Evolutionary conservation across 305 asterid species (phyloP), one percentile per base, ranked within the genome.

Genomic region (Fraxinus nigra): DNA sequence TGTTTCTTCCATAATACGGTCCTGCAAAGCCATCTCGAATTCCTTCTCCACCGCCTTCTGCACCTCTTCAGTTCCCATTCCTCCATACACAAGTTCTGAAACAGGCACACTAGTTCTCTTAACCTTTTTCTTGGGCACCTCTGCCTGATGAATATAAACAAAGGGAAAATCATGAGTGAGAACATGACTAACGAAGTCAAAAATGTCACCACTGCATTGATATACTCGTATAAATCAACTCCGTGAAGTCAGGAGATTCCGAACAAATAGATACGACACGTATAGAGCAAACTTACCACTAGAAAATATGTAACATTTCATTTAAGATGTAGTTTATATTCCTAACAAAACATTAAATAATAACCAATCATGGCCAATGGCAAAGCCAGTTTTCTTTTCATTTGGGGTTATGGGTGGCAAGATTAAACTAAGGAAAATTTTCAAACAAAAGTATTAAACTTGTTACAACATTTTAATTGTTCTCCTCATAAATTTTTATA

Each of bases 11-110:
- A 94, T 96, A 33, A 96, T 86, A 20, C 98, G 98, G 76, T 96
- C 99, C 93, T 96, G 99, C 90, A 96, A 87, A 77, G 98, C 98
- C 99, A 96, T 94, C 90, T 96, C 98, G 61, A 87, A 96, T 83
- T 96, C 99, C 85, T 94, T 92, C 84, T 96, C 99, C 65, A 90
- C 89, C 0, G 97, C 98, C 77, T 93, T 96, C 78, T 92, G 97
- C 80, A 96, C 87, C 81, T 94, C 99, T 32, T 84, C 81, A 78
- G 90, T 82, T n/a, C 88, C 83, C 87, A 96, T 86, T 73, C 92
- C 94, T 76, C 99, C 99, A 76, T 87, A 87, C 34, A 96, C 92
- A 51, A 85, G 79, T 82, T 91, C 98, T 5, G 97, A 86, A 59
- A 96, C 95, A 11, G 98, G 93, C 65, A 96, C 91, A 56, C 69